These are phyloP conservation scores for Pichia membranifaciens DNA, from an alignment of 805 yeast species.

Conservation along the genomic window DNA sequence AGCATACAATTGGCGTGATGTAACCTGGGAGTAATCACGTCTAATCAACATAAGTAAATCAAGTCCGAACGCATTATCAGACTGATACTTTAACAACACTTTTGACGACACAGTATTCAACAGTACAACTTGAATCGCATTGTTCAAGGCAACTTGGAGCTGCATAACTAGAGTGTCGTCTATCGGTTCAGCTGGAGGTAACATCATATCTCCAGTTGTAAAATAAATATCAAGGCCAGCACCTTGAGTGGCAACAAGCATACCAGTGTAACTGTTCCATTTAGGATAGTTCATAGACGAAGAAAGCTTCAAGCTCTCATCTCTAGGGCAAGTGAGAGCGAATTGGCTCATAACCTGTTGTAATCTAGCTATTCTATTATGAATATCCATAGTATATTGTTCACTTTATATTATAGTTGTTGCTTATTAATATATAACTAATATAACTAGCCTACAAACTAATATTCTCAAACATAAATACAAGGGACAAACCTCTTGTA, in stretches of 20 bases:
- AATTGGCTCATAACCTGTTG: slow-evolving; percentile 3
- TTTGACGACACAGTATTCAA: neutral
- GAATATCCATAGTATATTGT: neutral
- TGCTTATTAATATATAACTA: no score
- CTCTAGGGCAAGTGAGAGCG: neutral
- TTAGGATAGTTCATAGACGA: neutral
- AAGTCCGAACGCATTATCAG: slow-evolving; percentile 1
- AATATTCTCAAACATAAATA: no score
- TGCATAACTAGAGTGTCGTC: neutral
- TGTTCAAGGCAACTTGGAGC: neutral
- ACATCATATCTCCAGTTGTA: neutral
- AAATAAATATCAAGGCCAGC: neutral
- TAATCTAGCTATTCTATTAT: neutral
- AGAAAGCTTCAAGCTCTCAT: neutral
- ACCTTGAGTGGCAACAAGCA: neutral
- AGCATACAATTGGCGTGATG: neutral
- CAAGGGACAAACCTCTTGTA: no score
- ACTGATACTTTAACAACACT: neutral
- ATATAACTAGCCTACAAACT: no score
- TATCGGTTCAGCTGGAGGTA: neutral
- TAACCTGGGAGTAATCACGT: slow-evolving; percentile 1
- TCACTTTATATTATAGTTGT: no score
- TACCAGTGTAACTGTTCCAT: neutral
- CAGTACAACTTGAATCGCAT: neutral
- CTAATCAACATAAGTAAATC: neutral